A percentile compares a stretch with the other conserved stretches of the same genome.
Conservation (phyloP, 176 grass and related monocot genomes). For the Juncus effusus region DNA sequence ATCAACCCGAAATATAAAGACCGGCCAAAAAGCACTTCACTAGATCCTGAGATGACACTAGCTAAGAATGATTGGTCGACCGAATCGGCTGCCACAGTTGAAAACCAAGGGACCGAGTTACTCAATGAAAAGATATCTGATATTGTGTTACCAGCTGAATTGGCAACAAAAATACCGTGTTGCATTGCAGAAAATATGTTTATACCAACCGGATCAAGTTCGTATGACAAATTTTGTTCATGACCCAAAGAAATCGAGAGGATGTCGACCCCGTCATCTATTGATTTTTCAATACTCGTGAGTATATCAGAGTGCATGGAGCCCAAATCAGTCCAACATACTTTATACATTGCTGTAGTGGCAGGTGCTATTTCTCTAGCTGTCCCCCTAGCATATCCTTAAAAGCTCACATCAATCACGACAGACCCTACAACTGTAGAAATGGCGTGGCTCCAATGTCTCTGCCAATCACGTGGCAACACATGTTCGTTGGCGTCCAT, state of each 20-base stretch:
- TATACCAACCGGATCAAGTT: constrained; percentile 22
- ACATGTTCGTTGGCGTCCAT: not conserved
- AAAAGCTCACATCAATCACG: constrained; percentile 11
- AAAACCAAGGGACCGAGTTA: constrained; percentile 29
- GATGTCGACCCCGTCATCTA: constrained; percentile 32
- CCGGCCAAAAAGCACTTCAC: constrained; percentile 24
- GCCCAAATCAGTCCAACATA: not conserved
- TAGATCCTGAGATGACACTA: constrained; percentile 20
- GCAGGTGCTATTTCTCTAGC: constrained; percentile 28
- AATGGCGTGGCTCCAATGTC: constrained; percentile 32
- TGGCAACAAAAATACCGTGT: constrained; percentile 27
- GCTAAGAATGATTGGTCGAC: constrained; percentile 26
- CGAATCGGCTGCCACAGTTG: constrained; percentile 17
- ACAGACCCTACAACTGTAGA: constrained; percentile 17
- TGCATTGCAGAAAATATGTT: constrained; percentile 24
- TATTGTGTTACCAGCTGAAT: constrained; percentile 20
- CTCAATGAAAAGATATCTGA: not conserved
- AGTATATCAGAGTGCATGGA: constrained; percentile 17
- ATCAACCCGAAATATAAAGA: constrained; percentile 16
- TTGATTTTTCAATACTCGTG: constrained; percentile 22
- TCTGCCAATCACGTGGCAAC: constrained; percentile 8
- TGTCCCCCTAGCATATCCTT: constrained; percentile 16
- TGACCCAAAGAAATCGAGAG: constrained; percentile 31
- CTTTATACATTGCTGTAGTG: constrained; percentile 30
- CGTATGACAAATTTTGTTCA: not conserved